Evolutionary conservation across 192 early-diverging fungal species (phyloP).

Genomic region (Entomortierella lignicola): DNA sequence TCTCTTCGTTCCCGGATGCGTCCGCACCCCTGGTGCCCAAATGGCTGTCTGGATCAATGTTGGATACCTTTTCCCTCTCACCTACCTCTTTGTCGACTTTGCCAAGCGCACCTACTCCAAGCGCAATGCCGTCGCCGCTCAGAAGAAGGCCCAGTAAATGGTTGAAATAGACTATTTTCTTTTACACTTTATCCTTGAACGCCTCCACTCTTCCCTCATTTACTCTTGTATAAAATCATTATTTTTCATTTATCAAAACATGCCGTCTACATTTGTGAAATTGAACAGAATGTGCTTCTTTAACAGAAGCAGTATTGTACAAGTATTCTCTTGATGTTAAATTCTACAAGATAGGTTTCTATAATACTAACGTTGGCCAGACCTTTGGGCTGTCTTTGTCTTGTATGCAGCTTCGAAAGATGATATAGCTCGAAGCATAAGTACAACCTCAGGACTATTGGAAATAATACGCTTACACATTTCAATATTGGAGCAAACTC

Average conservation of each 20-base stretch:
- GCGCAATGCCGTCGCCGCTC: conserved; percentile 31
- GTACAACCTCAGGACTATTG: conserved; percentile 46
- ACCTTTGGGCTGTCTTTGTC: conserved; percentile 31
- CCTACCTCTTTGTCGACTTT: conserved; percentile 85
- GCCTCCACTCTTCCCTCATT: no score
- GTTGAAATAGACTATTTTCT: not conserved
- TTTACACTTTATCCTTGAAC: not conserved
- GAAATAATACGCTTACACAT: no score
- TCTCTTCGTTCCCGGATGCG: conserved; percentile 71
- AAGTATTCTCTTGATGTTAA: not conserved
- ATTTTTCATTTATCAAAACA: not conserved
- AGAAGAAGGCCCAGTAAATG: conserved; percentile 53
- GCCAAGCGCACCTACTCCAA: conserved; percentile 76
- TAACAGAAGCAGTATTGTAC: not conserved
- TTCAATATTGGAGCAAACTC: no score
- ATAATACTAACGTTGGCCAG: conserved; percentile 13
- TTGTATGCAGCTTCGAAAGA: conserved; percentile 48
- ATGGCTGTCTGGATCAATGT: conserved; percentile 73
- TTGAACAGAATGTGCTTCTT: no score
- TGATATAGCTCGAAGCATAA: conserved; percentile 55
- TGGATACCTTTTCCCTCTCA: conserved; percentile 79
- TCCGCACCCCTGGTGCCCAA: conserved; percentile 60
- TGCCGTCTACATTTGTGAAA: not conserved
- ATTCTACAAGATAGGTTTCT: not conserved
- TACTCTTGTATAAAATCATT: not conserved